Percentiles rank a stretch among this genome's conserved stretches.
These are phyloP conservation scores for Trametes meyenii DNA, from an alignment of 768 basidiomycete genomes.

Conservation along the genomic window DNA sequence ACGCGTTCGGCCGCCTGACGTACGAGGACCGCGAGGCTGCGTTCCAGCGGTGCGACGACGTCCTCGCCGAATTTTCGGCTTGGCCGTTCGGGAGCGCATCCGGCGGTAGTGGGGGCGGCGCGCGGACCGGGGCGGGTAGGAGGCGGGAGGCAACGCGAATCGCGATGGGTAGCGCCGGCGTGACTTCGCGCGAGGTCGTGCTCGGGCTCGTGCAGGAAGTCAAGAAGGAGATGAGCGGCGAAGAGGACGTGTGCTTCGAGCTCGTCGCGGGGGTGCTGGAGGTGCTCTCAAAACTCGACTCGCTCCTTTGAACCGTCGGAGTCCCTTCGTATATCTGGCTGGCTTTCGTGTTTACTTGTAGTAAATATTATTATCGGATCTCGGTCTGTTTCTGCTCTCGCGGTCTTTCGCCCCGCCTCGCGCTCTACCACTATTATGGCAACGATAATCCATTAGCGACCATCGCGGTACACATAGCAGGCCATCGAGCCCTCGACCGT, in stretches of 20 bases:
- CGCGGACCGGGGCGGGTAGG: conserved; percentile 26
- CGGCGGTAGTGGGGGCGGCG: conserved; percentile 26
- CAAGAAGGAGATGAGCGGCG: conserved; percentile 63
- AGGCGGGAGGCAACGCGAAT: conserved; percentile 48
- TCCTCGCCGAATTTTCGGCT: conserved; percentile 84
- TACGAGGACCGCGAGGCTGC: conserved; percentile 95
- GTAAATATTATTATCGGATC: conserved; percentile 14
- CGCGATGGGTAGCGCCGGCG: conserved; percentile 55
- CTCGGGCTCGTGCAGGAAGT: conserved; percentile 76
- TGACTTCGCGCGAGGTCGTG: conserved; percentile 62
- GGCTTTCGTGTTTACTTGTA: neutral
- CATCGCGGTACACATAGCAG: no score
- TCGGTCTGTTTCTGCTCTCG: neutral
- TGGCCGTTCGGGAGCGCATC: conserved; percentile 77
- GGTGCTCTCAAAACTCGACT: conserved; percentile 91
- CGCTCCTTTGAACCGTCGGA: conserved; percentile 52
- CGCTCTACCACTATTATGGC: no score
- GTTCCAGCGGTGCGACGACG: conserved; percentile 91
- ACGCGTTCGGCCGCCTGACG: conserved; percentile 83
- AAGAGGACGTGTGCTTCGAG: conserved; percentile 88
- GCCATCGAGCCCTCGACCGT: no score
- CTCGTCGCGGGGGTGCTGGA: conserved; percentile 91
- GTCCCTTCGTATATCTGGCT: neutral
- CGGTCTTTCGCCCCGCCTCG: no score
- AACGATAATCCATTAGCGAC: no score